Evolutionary conservation across 768 basidiomycete genomes (phyloP).

Genomic region (Pisolithus marmoratus): DNA sequence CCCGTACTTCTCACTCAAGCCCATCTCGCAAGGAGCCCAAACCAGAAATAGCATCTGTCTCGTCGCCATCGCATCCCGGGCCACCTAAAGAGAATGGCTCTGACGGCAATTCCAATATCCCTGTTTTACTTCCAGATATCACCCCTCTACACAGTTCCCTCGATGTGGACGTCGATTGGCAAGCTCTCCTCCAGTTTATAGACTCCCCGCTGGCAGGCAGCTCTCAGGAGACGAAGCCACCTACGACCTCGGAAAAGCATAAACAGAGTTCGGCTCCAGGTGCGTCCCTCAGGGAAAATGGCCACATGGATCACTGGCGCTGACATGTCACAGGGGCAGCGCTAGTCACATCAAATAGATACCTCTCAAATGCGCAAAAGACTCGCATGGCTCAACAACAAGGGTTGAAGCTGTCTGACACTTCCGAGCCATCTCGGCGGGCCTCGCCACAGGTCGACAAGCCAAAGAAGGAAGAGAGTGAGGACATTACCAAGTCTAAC

Average conservation of each 20-base stretch:
- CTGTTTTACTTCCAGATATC: background rate
- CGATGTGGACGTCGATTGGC: background rate
- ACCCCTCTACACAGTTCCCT: background rate
- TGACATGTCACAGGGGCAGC: background rate
- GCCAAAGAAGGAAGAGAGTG: background rate
- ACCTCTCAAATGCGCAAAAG: background rate
- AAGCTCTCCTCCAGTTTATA: background rate
- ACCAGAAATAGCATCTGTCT: background rate
- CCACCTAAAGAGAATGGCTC: background rate
- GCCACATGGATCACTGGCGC: background rate
- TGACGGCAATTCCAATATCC: background rate
- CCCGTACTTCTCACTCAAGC: background rate
- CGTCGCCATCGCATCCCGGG: background rate
- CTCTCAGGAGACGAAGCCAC: background rate
- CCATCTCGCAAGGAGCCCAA: background rate
- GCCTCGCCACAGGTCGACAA: background rate
- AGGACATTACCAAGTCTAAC: background rate
- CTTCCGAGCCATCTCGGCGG: background rate
- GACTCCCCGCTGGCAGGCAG: background rate
- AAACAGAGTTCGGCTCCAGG: background rate
- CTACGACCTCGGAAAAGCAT: background rate
- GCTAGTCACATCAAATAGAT: background rate
- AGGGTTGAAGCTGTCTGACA: background rate
- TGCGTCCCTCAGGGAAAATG: background rate
- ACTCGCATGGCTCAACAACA: background rate